A percentile compares a stretch with the other conserved stretches of the same genome.
phyloP scores from a whole-genome alignment of 805 yeast genomes.

The Spathaspora gorwiae region DNA sequence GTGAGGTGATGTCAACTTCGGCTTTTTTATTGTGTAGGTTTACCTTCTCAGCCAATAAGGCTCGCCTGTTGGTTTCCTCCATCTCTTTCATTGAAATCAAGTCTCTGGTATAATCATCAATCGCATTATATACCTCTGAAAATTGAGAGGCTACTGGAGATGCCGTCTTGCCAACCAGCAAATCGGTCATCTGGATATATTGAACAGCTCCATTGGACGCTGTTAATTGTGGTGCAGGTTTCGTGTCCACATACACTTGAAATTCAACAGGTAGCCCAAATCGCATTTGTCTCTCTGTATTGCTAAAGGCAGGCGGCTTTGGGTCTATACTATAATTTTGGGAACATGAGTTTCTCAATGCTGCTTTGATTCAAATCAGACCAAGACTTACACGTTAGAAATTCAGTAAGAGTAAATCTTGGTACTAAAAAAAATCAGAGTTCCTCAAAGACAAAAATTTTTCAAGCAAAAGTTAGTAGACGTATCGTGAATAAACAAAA shows the following conservation, averaged over 20 bases:
- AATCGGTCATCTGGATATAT: not conserved
- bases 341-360: too few species aligned
- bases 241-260: conserved; percentile 11
- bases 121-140: conserved; percentile 10
- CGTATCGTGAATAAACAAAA: not conserved
- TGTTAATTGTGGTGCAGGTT: not conserved
- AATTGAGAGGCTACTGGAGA: conserved; percentile 21
- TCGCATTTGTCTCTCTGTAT: conserved; percentile 12
- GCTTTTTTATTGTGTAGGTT: not conserved
- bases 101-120: conserved; percentile 1
- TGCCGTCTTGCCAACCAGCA: conserved; percentile 7
- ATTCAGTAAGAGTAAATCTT: not conserved
- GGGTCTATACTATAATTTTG: too few species aligned
- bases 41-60: not conserved
- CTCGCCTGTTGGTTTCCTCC: not conserved
- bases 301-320: too few species aligned
- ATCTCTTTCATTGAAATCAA: not conserved
- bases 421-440: not conserved
- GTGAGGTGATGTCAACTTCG: not conserved
- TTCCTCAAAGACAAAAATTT: not conserved
- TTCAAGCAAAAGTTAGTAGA: not conserved
- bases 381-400: not conserved
- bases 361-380: too few species aligned
- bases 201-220: not conserved
- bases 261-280: conserved; percentile 25